Conservation (phyloP, 2,329 filamentous ascomycete species). For the Leptosphaerulina australis region DNA sequence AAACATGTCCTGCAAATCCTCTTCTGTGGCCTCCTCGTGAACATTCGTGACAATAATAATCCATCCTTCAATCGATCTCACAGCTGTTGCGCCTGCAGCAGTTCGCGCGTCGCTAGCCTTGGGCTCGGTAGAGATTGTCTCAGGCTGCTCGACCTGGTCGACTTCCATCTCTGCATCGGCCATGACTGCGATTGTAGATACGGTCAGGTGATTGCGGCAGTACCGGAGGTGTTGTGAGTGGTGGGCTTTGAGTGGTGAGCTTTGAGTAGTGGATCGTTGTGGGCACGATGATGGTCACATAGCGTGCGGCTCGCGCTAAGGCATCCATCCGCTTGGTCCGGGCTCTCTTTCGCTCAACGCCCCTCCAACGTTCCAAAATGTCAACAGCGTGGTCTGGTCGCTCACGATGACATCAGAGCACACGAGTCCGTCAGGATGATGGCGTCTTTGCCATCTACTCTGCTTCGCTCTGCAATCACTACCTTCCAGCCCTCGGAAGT, state of each 20-base stretch:
- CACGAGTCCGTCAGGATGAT: not conserved
- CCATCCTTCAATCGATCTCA: constrained; percentile 88
- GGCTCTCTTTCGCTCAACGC: not conserved
- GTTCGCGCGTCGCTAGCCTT: constrained; percentile 73
- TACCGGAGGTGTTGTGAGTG: constrained; percentile 10
- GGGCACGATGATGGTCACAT: constrained; percentile 13
- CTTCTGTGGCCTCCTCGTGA: constrained; percentile 85
- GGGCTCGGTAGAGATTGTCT: constrained; percentile 49
- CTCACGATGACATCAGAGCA: constrained; percentile 3
- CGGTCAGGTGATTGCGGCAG: constrained; percentile 5
- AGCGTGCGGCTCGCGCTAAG: constrained; percentile 10
- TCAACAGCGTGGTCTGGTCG: constrained; percentile 1
- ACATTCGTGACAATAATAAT: constrained; percentile 87
- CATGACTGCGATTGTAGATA: constrained; percentile 42
- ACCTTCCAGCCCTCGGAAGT: not conserved
- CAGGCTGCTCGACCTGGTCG: constrained; percentile 43
- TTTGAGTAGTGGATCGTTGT: constrained; percentile 14
- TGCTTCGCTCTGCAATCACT: not conserved
- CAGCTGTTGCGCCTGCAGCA: constrained; percentile 74
- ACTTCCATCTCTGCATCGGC: constrained; percentile 56
- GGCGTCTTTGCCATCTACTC: not conserved
- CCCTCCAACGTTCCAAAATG: constrained; percentile 2
- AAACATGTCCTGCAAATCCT: constrained; percentile 80
- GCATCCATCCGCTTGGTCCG: not conserved
- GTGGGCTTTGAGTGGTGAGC: constrained; percentile 12